Percentiles rank a stretch among this genome's conserved stretches.
These are phyloP conservation scores for Yamagishiella unicocca DNA, from an alignment of 139 green algal genomes.

Conservation along the genomic window DNA sequence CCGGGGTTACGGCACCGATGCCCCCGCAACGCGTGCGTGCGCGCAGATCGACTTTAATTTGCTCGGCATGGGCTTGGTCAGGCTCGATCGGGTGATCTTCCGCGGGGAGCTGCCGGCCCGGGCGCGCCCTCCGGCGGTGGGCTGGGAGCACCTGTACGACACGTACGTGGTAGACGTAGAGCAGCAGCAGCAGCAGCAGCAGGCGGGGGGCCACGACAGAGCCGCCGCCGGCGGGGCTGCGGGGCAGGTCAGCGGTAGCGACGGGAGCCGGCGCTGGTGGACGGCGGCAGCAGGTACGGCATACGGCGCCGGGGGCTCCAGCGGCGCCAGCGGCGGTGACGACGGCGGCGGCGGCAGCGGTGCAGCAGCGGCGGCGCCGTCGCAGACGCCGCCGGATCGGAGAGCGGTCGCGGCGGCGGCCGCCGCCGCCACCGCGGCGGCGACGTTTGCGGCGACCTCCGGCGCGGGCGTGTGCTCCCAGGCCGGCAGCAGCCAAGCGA, in stretches of 20 bases:
- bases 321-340: not conserved
- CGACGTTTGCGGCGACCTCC: not conserved
- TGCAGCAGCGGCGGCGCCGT: not conserved
- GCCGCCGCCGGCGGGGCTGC: not conserved
- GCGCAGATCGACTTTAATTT: slow-evolving; percentile 94
- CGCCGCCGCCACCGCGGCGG: not conserved
- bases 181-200: not conserved
- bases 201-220: not conserved
- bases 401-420: slow-evolving; percentile 4
- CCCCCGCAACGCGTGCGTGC: too few relatives aligned
- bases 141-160: slow-evolving; percentile 20
- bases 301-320: too few relatives aligned
- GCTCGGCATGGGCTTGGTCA: slow-evolving; percentile 87
- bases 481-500: not conserved
- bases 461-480: not conserved
- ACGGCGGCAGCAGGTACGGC: not conserved
- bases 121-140: not conserved
- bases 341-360: not conserved
- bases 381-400: slow-evolving; percentile 8
- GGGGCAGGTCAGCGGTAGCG: too few relatives aligned
- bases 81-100: slow-evolving; percentile 75
- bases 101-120: slow-evolving; percentile 41
- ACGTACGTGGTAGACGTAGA: not conserved
- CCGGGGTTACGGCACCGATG: not conserved
- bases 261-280: not conserved